Evolutionary conservation across 352 stramenopile species (phyloP), one percentile per base, ranked within the genome.

Genomic region (Peronospora tabacina): DNA sequence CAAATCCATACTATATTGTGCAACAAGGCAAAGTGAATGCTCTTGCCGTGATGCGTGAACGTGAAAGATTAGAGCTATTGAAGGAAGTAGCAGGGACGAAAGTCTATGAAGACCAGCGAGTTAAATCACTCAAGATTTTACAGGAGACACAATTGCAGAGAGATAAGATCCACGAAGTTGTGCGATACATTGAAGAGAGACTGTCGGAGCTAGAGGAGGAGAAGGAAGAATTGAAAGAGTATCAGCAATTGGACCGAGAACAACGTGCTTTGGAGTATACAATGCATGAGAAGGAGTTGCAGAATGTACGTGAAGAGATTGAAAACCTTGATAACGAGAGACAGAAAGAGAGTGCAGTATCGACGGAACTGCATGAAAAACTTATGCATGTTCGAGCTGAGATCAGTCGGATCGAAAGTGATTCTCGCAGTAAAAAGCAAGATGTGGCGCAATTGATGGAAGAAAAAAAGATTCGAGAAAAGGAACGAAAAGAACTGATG

Each of bases 1-100:
- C 83, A 20, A 99, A 99, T 70, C 97, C 97, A n/a, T 99, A 99
- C 72, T 99, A 99, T 63, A 99, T 99, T 57, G 97, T 99, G 35
- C 94, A 99, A 66, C 97, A 99, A 71, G 97, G 97, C 24, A 99
- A 99, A 57, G 96, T 99, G 16, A 98, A 98, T 55, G 88, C 90
- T 8, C 66, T 99, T 15, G 97, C 95, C 26, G 80, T 98, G 26
- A 99, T 99, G 97, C 95, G 90, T n/a, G 97, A 99, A 70, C 64
- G 66, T 2, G 94, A 99, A 61, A 80, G 97, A 28, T 70, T 99
- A 5, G 85, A 97, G 48, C 70, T 99, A 41, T 78, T 99, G 4
- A 98, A 99, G 70, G 91, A 99, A 70, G 95, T 99, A 0, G 95
- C 95, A 1, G 96, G 95, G 32, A 98, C 96, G 0, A 98, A 95